phyloP scores from a whole-genome alignment of 306 rosid genomes.

The Dryas alaskensis region DNA sequence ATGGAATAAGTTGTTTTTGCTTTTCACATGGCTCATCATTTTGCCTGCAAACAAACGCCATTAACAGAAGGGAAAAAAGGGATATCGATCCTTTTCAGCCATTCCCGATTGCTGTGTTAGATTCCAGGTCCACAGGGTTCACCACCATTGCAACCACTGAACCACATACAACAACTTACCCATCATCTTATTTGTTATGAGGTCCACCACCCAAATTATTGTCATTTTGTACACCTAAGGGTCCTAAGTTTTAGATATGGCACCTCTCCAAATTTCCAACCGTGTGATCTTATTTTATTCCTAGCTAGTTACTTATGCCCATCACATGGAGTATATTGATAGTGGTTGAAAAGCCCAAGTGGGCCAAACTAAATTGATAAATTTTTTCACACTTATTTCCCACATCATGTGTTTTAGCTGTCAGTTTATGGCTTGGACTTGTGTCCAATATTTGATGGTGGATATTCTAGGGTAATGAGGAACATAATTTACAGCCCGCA shows the following conservation, averaged over 20 bases:
- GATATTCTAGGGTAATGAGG: not conserved
- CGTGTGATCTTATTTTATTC: constrained; percentile 23
- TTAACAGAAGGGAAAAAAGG: constrained; percentile 25
- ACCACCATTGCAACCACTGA: not conserved
- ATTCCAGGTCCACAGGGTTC: constrained; percentile 17
- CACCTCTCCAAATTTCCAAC: constrained; percentile 11
- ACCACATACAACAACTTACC: constrained; percentile 22
- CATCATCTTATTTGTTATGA: constrained; percentile 9
- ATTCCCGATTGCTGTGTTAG: constrained; percentile 13
- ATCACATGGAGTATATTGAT: constrained; percentile 13
- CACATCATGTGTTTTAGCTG: not conserved
- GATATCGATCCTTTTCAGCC: constrained; percentile 26
- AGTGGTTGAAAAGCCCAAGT: not conserved
- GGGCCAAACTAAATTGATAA: constrained; percentile 3
- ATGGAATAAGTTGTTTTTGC: constrained; percentile 37
- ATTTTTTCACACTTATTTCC: constrained; percentile 9
- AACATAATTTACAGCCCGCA: constrained; percentile 22
- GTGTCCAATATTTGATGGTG: not conserved
- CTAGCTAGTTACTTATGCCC: not conserved
- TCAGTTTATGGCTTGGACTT: constrained; percentile 10
- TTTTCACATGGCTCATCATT: constrained; percentile 56
- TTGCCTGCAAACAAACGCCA: constrained; percentile 58
- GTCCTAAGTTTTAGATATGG: not conserved
- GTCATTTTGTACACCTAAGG: constrained; percentile 18
- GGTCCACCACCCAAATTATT: constrained; percentile 25